These are phyloP conservation scores for Fusarium proliferatum DNA, from an alignment of 2,329 filamentous ascomycete species.

Conservation along the genomic window DNA sequence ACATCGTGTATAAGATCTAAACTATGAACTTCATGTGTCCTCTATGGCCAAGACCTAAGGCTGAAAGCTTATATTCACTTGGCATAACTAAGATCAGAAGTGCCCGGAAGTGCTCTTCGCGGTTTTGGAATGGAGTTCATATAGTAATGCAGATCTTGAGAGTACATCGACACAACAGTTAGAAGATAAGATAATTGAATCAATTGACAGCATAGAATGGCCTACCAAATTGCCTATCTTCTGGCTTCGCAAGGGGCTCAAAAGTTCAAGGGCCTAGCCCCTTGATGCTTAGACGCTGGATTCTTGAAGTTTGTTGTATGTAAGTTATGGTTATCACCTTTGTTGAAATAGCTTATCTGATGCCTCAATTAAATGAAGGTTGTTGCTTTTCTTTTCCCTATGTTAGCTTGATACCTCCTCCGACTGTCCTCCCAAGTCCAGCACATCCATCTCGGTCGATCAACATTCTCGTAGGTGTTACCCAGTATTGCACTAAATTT, in stretches of 20 bases:
- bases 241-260: neutral
- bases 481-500: neutral
- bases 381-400: neutral
- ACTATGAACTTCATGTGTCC: accelerated
- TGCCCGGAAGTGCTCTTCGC: neutral
- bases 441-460: neutral
- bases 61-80: too few relatives aligned
- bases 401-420: too few relatives aligned
- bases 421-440: neutral
- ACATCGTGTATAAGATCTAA: neutral
- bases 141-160: neutral
- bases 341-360: neutral
- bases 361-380: accelerated
- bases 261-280: neutral
- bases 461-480: neutral
- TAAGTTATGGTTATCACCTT: neutral
- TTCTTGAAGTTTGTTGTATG: too few relatives aligned
- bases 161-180: neutral
- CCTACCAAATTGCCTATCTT: neutral
- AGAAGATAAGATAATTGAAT: neutral
- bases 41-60: accelerated
- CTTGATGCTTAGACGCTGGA: neutral
- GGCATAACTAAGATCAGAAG: accelerated
- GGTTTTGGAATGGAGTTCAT: neutral
- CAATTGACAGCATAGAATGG: neutral